These are phyloP conservation scores for Elsinoe perseae DNA, from an alignment of 2,329 filamentous ascomycete species.

Conservation along the genomic window DNA sequence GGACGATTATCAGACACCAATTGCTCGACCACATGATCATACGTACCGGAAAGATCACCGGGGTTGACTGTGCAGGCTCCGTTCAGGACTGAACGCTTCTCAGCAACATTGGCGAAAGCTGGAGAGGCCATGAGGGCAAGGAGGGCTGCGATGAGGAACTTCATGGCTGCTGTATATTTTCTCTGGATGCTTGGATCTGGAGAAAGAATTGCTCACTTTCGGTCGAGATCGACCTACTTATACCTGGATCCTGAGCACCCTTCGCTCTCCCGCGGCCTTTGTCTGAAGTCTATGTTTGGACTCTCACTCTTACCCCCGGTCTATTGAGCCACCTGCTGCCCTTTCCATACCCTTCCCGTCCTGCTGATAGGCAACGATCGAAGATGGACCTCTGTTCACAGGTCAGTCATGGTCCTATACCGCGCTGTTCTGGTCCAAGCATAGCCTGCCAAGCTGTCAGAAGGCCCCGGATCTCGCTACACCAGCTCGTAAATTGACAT, in stretches of 20 bases:
- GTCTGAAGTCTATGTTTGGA: neutral
- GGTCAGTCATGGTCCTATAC: neutral
- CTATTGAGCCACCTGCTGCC: neutral
- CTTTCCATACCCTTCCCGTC: neutral
- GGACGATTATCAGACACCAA: neutral
- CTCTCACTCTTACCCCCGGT: neutral
- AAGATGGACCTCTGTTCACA: neutral
- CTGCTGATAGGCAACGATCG: neutral
- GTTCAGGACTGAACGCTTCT: slow-evolving; percentile 9
- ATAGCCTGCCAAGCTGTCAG: neutral
- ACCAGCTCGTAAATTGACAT: neutral
- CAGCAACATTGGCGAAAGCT: neutral
- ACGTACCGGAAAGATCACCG: neutral
- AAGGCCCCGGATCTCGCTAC: neutral
- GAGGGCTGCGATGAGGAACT: slow-evolving; percentile 2
- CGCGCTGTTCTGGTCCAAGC: neutral
- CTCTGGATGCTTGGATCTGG: neutral
- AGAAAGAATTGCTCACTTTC: neutral
- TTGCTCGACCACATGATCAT: neutral
- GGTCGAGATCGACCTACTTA: neutral
- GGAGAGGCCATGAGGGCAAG: neutral
- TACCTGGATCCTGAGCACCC: neutral
- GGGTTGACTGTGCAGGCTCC: neutral
- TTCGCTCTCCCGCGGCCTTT: neutral
- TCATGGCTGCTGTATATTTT: slow-evolving; percentile 1